Conservation (phyloP, 75 land plant genomes). For the Gnetum montanum region DNA sequence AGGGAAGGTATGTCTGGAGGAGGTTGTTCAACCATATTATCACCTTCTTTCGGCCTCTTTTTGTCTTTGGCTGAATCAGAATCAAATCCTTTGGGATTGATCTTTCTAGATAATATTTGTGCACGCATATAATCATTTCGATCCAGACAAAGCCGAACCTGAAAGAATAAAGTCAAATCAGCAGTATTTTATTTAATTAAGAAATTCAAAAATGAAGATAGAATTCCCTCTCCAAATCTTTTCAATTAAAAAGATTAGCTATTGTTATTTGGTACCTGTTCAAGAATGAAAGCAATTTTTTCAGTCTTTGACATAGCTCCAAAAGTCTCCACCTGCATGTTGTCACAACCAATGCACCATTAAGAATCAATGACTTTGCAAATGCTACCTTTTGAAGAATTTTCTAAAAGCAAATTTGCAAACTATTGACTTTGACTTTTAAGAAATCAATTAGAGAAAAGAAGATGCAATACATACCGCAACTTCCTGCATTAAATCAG, state of each 20-base stretch:
- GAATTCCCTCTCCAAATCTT: too few species aligned
- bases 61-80: constrained; percentile 68
- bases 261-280: constrained; percentile 50
- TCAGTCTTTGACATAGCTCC: constrained; percentile 99
- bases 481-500: constrained; percentile 98
- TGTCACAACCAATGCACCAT: too few species aligned
- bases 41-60: constrained; percentile 93
- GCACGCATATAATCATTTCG: constrained; percentile 95
- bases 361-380: too few species aligned
- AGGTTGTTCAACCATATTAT: constrained; percentile 76
- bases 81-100: constrained; percentile 83
- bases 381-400: too few species aligned
- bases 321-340: constrained; percentile 89
- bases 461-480: constrained; percentile 78
- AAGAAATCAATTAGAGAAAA: too few species aligned
- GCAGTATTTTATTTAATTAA: background rate
- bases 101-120: constrained; percentile 91
- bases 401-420: too few species aligned
- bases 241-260: background rate
- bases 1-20: constrained; percentile 89
- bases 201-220: constrained; percentile 1
- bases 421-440: too few species aligned
- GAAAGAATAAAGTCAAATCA: constrained; percentile 7
- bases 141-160: constrained; percentile 94
- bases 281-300: constrained; percentile 96